Conservation (phyloP, 768 basidiomycete genomes). For the Clavaria fumosa region DNA sequence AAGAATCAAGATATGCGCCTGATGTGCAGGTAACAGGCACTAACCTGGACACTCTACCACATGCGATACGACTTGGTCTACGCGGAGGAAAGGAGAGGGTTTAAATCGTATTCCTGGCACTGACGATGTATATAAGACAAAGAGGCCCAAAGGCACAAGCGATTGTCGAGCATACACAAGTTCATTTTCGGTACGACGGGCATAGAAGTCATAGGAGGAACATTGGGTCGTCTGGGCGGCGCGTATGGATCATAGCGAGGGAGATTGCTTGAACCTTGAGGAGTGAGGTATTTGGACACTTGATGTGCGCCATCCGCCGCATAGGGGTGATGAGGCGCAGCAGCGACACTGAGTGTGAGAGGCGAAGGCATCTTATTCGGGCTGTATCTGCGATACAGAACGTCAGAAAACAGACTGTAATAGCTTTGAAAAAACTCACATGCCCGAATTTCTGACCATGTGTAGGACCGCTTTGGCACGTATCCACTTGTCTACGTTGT, state of each 20-base stretch:
- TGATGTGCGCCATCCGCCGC: too few species aligned
- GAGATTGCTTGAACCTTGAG: conserved; percentile 21
- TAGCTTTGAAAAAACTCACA: too few species aligned
- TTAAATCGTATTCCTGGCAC: conserved; percentile 56
- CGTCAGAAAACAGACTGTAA: too few species aligned
- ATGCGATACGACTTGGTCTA: conserved; percentile 49
- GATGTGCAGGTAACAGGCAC: too few species aligned
- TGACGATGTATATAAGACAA: conserved; percentile 10
- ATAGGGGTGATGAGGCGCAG: too few species aligned
- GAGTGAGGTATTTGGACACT: too few species aligned
- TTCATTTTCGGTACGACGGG: conserved; percentile 11
- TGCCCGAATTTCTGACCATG: conserved; percentile 49
- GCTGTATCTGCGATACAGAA: too few species aligned
- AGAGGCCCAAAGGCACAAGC: conserved; percentile 3
- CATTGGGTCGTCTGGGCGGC: conserved; percentile 32
- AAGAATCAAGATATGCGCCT: conserved; percentile 2
- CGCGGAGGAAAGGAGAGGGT: conserved; percentile 59
- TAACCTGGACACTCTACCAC: conserved; percentile 70
- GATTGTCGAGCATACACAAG: conserved; percentile 17
- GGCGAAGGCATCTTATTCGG: too few species aligned
- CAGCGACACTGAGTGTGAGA: too few species aligned
- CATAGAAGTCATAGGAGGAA: too few species aligned
- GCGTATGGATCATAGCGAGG: conserved; percentile 55
- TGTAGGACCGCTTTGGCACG: conserved; percentile 52
- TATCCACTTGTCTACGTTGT: conserved; percentile 48